A percentile compares a stretch with the other conserved stretches of the same genome.
Evolutionary conservation across 352 stramenopile genomes (phyloP).

Genomic region (Phytophthora ohioensis): DNA sequence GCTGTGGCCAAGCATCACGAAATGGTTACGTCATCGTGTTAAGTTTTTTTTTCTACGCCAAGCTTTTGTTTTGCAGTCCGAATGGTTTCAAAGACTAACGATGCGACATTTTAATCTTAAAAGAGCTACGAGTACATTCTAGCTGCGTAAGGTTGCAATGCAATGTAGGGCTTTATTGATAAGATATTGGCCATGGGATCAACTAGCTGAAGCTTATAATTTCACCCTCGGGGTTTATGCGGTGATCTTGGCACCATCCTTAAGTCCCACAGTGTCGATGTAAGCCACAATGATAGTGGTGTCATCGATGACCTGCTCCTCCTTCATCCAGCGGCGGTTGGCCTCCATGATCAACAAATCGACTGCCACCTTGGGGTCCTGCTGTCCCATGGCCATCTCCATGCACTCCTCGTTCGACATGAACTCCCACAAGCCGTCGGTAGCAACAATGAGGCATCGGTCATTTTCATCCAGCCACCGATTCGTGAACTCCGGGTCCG

Average conservation of each 20-base stretch:
- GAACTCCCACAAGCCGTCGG: constrained; percentile 99
- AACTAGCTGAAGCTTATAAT: constrained; percentile 25
- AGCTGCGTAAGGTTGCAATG: background rate
- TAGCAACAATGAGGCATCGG: constrained; percentile 96
- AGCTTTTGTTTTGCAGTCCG: too few species aligned
- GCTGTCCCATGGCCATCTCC: constrained; percentile 79
- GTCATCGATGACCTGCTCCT: constrained; percentile 99
- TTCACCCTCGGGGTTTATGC: constrained; percentile 11
- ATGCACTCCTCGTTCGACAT: constrained; percentile 97
- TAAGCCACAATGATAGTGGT: constrained; percentile 98
- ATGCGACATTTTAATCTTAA: too few species aligned
- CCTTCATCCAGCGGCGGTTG: constrained; percentile 97
- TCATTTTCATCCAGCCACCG: constrained; percentile 85
- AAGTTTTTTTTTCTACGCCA: too few species aligned
- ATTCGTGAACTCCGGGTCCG: constrained; percentile 95
- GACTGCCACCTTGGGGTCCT: constrained; percentile 86
- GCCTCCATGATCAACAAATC: constrained; percentile 96
- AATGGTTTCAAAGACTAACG: too few species aligned
- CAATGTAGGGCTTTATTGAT: background rate
- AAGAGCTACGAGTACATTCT: background rate
- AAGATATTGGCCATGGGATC: background rate
- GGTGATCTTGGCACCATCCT: constrained; percentile 9
- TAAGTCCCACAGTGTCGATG: constrained; percentile 66
- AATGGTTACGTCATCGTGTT: too few species aligned
- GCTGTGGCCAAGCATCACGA: too few species aligned